These are phyloP conservation scores for Colletotrichum sublineola DNA, from an alignment of 2,329 filamentous ascomycete genomes.

Conservation along the genomic window DNA sequence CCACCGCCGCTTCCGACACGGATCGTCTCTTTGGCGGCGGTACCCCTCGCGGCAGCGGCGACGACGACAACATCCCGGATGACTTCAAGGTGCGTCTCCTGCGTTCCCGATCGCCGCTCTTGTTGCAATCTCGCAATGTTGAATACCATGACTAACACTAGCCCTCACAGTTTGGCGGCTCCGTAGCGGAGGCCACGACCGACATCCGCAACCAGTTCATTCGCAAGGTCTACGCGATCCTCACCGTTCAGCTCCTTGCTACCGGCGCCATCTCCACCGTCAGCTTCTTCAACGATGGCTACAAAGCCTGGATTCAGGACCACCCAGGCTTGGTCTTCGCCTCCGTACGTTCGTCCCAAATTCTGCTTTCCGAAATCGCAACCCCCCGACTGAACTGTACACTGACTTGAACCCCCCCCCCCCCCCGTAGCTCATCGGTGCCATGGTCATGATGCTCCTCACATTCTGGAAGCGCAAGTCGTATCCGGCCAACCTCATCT, in stretches of 20 bases:
- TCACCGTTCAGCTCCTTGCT: constrained; percentile 92
- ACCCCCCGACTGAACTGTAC: not conserved
- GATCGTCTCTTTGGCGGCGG: constrained; percentile 73
- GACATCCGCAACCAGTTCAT: constrained; percentile 98
- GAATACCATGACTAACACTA: constrained; percentile 31
- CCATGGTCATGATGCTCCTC: constrained; percentile 85
- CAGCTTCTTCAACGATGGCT: constrained; percentile 85
- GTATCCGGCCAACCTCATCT: constrained; percentile 94
- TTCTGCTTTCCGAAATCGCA: constrained; percentile 5
- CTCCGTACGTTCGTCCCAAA: constrained; percentile 67
- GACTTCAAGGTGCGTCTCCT: constrained; percentile 84
- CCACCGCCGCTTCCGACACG: constrained; percentile 64
- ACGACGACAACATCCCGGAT: constrained; percentile 93
- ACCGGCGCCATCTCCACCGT: constrained; percentile 85
- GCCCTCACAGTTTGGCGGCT: constrained; percentile 84
- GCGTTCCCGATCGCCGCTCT: not conserved
- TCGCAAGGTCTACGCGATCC: constrained; percentile 97
- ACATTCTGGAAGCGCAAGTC: constrained; percentile 97
- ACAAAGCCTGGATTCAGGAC: constrained; percentile 88
- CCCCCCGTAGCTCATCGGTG: constrained; percentile 75
- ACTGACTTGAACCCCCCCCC: constrained; percentile 46
- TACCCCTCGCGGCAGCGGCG: constrained; percentile 82
- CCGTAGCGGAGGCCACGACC: constrained; percentile 91
- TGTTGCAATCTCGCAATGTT: not conserved
- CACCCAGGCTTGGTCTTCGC: constrained; percentile 88